Evolutionary conservation across 495 filamentous ascomycete species (phyloP), one percentile per base, ranked within the genome.

Genomic region (Hypoxylon intermedium): DNA sequence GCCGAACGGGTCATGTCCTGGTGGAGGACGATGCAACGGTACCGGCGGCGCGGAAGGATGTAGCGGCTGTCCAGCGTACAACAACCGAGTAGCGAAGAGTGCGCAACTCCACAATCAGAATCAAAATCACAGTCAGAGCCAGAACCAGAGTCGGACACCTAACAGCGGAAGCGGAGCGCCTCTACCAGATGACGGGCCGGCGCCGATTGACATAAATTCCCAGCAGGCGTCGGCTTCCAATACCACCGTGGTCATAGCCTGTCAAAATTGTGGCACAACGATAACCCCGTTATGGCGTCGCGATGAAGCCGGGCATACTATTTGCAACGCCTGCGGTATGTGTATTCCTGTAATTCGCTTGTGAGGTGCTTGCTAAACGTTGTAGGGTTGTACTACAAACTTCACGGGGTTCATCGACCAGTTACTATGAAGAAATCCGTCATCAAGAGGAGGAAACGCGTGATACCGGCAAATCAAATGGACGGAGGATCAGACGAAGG

Each of bases 291-390:
- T 99, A 21, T 99, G 94, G 94, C 83, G 94, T 66, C 86, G 94
- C 61, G 94, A 98, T 71, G 94, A 96, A 73, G 85, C 86, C 63
- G 95, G 95, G 11, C 92, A 97, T 78, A 97, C 92, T 3, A 98
- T 98, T 58, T 98, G 94, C 78, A 98, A 98, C 77, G 94, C 94
- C 48, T 98, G 94, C 74, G 94, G 94, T 96, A 83, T 67, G 91
- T 82, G 59, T 38, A 38, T 19, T 2, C 53, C 34, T 51, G n/a
- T 9, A 47, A 12, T 34, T 6, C 11, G 3, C 7, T 28, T 16
- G 23, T 16, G 16, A 23, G 15, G 58, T 34, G 21, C 47, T 28
- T 15, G 46, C 68, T 70, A 57, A 66, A 55, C 44, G 49, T 26
- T 42, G 9, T 58, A 97, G 93, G 93, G 24, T 77, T 98, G n/a